Evolutionary conservation across 768 basidiomycete genomes (phyloP), one percentile per base, ranked within the genome.

Genomic region (Lactarius trivialis): DNA sequence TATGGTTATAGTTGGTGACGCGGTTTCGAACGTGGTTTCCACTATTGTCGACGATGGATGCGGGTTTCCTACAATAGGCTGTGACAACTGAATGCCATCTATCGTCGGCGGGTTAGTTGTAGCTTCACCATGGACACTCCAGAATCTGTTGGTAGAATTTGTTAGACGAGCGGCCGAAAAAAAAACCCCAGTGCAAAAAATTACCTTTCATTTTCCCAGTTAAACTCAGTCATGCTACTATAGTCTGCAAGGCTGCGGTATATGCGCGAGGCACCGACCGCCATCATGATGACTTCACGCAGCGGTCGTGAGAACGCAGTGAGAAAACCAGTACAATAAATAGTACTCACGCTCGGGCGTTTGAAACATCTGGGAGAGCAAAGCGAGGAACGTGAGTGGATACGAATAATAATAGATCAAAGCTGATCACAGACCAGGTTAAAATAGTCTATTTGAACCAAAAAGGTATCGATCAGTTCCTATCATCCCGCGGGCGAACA

Each of bases 281-380:
- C 55, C 64, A 65, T 65, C 60, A 65, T 65, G 34, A 65, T 65
- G 6, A 65, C 64, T 65, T 51, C 24, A 28, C 7, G 17, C 6
- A 30, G n/a, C 21, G 24, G 41, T 14, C 34, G 17, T 43, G 15
- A 59, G 52, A 24, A 21, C 12, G 55, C 3, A 4, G 24, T 26
- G 43, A 33, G 51, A 56, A 30, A 7, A 5, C n/a, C 14, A 30
- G 43, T 15, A 4, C 30, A 30, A 30, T n/a, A n/a, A 21, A 1
- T 14, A n/a, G 6, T 30, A 62, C 64, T 56, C 56, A 65, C 64
- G 64, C 37, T 65, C 64, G 5, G 64, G 64, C 17, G 45, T 30
- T 39, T 65, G 64, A 36, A 65, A 65, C 64, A 65, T 65, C 61
- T 61, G 12, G 2, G 24, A 32, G 45, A 28, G 32, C 19, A 32